Base-by-base conservation (phyloP, 352 stramenopile species). In the Globisporangium splendens region DNA sequence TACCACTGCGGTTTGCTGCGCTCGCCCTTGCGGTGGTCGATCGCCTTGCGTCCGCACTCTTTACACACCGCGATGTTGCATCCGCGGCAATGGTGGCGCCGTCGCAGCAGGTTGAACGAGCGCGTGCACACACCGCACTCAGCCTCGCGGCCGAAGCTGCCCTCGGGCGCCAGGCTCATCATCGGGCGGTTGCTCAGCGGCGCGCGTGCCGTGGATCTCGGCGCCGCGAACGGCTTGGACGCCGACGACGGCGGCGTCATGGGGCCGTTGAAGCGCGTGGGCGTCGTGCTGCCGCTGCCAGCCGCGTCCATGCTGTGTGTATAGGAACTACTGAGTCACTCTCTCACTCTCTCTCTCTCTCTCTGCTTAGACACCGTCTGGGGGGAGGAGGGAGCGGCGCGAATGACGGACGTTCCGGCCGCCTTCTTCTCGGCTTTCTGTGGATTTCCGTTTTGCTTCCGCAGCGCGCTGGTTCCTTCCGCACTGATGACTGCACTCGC, bases 51-150 rank as follows among this genome's bases (percentile, higher is more conserved):
- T 0, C 83, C 83, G 55, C 85, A 95, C 49, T 93, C 83, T 62
- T 93, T 95, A 58, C 85, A 95, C 3, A 95, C 70, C 5, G 85
- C 83, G 58, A 93, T 78, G 70, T 92, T 82, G 64, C 86, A 95
- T 38, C 72, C 77, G 55, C 86, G 86, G 61, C 86, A 95, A 70
- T 93, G 86, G 67, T 95, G 86, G 53, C 86, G 86, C 10, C 86
- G 83, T 0, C 83, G 81, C 54, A 93, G 59, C 31, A 95, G 73
- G 56, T 89, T 91, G 66, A 95, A 95, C 41, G 75, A 80, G 62
- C 88, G 88, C 51, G 67, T 49, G 72, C 86, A 95, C 43, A 86
- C 77, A 55, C 79, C 77, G 63, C 86, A 95, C 51, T 79, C 65
- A 28, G 82, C 72, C 64, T 95, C 85, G 55, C 85, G 80, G 3